Base-by-base conservation (phyloP, 2,329 filamentous ascomycete genomes). In the Botrytis galanthina region DNA sequence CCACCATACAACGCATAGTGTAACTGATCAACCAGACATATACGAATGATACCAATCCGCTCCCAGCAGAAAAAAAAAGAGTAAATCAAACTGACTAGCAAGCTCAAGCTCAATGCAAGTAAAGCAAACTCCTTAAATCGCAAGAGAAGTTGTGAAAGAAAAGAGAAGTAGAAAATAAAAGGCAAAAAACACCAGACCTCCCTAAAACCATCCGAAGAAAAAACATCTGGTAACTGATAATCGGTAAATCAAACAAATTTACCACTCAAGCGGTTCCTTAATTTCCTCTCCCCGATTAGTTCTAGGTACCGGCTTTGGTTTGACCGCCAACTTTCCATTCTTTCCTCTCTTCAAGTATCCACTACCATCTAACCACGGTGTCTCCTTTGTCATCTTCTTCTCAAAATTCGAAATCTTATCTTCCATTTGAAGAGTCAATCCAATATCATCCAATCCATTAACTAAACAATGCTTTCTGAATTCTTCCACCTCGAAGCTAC, bases 361-460 rank as follows among this genome's bases (percentile, higher is more conserved):
- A 54, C 87, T 90, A 59, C 95, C 95, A 80, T 97, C 94, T 76
- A 98, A 84, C 95, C 95, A 98, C 4, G 95, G 95, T 39, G 93
- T 97, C 26, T 71, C 32, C 42, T 64, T 71, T 9, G 72, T 73
- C 72, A 73, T 73, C 48, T 73, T 90, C 78, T 85, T 85, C 88
- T 98, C 95, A 80, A 96, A 97, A 75, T 87, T 87, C 73, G 87
- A 85, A 81, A 98, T 98, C 87, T 97, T 94, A 75, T 93, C 91
- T 76, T 95, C 94, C 83, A 93, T 88, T 84, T 96, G 93, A 86
- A 97, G 93, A 14, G 95, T 98, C 76, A 98, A 85, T 57, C 95
- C 95, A 79, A 98, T 98, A 78, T 98, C 95, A 81, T 98, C 95
- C 20, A 98, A 89, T 0, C 95, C 95, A 81, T 98, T 97, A 80